A percentile compares a stretch with the other conserved stretches of the same genome.
These are phyloP conservation scores for Lanzia echinophila DNA, from an alignment of 2,329 filamentous ascomycete species.

Conservation along the genomic window DNA sequence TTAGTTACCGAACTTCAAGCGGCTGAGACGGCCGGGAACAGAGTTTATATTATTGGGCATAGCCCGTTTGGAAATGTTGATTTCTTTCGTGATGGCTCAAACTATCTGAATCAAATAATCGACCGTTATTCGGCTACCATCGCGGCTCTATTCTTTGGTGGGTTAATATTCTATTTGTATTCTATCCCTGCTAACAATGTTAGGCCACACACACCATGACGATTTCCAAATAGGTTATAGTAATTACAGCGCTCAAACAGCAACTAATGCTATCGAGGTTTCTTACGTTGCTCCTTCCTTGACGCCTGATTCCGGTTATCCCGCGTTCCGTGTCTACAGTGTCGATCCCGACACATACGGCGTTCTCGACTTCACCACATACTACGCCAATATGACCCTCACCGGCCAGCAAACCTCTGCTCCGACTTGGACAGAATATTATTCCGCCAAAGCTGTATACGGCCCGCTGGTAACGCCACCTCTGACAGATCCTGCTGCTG, in stretches of 20 bases:
- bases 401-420: slow-evolving; percentile 14
- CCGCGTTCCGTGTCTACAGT: slow-evolving; percentile 29
- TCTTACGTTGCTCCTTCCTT: slow-evolving; percentile 29
- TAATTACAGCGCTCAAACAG: slow-evolving; percentile 22
- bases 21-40: slow-evolving; percentile 32
- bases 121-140: slow-evolving; percentile 28
- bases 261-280: slow-evolving; percentile 24
- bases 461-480: slow-evolving; percentile 34
- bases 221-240: slow-evolving; percentile 31
- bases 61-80: slow-evolving; percentile 31
- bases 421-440: slow-evolving; percentile 27
- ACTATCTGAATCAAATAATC: slow-evolving; percentile 31
- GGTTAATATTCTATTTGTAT: neutral
- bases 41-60: slow-evolving; percentile 34
- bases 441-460: slow-evolving; percentile 29
- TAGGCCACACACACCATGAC: slow-evolving; percentile 31
- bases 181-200: neutral
- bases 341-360: slow-evolving; percentile 31
- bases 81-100: slow-evolving; percentile 32
- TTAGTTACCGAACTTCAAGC: slow-evolving; percentile 34
- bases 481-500: slow-evolving; percentile 31
- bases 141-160: slow-evolving; percentile 29
- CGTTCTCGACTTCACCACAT: slow-evolving; percentile 28
- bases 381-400: slow-evolving; percentile 28
- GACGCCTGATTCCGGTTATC: slow-evolving; percentile 31